Conservation (phyloP, 352 stramenopile genomes). For the Globisporangium alternatum region DNA sequence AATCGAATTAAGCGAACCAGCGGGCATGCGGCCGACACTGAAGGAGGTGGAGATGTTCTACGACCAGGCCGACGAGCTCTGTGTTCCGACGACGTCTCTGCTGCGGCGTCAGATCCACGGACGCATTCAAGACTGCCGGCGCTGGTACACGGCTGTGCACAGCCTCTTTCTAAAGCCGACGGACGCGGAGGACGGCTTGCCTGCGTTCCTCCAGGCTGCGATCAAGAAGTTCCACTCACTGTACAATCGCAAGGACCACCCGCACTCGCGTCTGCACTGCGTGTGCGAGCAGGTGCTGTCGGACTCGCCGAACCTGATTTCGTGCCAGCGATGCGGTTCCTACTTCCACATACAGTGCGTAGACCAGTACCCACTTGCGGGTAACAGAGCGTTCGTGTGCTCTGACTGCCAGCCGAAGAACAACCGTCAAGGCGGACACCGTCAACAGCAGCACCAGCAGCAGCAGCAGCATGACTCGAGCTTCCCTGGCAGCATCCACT, state of each 20-base stretch:
- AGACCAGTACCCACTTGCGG: slow-evolving; percentile 3
- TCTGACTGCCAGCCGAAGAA: slow-evolving; percentile 18
- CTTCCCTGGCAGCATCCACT: slow-evolving; percentile 8
- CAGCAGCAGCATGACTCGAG: slow-evolving; percentile 5
- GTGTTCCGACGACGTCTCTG: slow-evolving; percentile 60
- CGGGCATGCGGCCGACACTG: slow-evolving; percentile 31
- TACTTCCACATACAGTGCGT: slow-evolving; percentile 70
- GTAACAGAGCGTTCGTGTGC: slow-evolving; percentile 23
- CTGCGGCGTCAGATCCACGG: slow-evolving; percentile 58
- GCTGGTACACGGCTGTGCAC: slow-evolving; percentile 54
- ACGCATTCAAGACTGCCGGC: slow-evolving; percentile 62
- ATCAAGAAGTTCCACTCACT: slow-evolving; percentile 29
- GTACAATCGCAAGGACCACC: slow-evolving; percentile 15
- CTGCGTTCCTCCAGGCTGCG: slow-evolving; percentile 44
- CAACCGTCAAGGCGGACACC: neutral
- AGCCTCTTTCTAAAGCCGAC: slow-evolving; percentile 55
- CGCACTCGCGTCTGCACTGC: slow-evolving; percentile 45
- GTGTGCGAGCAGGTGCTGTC: slow-evolving; percentile 69
- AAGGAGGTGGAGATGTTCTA: slow-evolving; percentile 52
- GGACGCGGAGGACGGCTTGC: slow-evolving; percentile 29
- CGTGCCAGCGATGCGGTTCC: slow-evolving; percentile 44
- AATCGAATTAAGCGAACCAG: slow-evolving; percentile 21
- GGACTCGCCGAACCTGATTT: slow-evolving; percentile 43
- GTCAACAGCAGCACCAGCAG: neutral
- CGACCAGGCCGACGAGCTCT: slow-evolving; percentile 47